These are phyloP conservation scores for Boeremia lycopersici DNA, from an alignment of 2,329 filamentous ascomycete genomes.

Conservation along the genomic window DNA sequence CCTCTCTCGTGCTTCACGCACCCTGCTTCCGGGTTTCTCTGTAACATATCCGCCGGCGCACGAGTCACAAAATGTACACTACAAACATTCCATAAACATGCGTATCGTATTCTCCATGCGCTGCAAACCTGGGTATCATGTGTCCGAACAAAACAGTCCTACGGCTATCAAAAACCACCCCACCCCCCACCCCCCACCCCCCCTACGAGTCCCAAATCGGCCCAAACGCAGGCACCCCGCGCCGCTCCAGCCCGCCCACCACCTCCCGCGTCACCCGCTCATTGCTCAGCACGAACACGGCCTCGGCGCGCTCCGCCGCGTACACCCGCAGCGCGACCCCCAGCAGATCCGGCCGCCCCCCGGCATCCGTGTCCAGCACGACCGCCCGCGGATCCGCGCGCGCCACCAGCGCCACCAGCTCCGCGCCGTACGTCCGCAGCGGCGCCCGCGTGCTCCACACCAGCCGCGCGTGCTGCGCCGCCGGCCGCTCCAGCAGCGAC, in stretches of 20 bases:
- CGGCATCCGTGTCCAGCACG: slow-evolving; percentile 68
- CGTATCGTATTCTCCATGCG: not conserved
- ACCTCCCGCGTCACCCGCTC: slow-evolving; percentile 69
- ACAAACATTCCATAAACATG: not conserved
- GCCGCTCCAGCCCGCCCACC: slow-evolving; percentile 70
- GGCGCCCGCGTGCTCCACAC: slow-evolving; percentile 73
- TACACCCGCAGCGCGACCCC: slow-evolving; percentile 60
- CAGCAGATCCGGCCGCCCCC: slow-evolving; percentile 67
- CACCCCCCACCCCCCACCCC: too few relatives aligned
- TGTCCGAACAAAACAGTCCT: slow-evolving; percentile 4
- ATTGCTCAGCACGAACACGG: slow-evolving; percentile 76
- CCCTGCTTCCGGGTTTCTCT: not conserved
- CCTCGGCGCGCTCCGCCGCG: slow-evolving; percentile 61
- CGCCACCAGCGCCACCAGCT: slow-evolving; percentile 62
- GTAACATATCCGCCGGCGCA: slow-evolving; percentile 2
- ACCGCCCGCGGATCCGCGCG: slow-evolving; percentile 66
- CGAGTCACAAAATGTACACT: not conserved
- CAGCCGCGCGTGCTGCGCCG: slow-evolving; percentile 61
- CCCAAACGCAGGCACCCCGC: slow-evolving; percentile 71
- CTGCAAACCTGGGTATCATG: slow-evolving; percentile 12
- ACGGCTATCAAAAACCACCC: too few relatives aligned
- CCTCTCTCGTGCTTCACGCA: not conserved
- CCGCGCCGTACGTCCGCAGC: slow-evolving; percentile 65
- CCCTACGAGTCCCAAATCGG: slow-evolving; percentile 74
- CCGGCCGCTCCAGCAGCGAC: slow-evolving; percentile 60